Percentiles rank a stretch among this genome's conserved stretches.
phyloP scores from a whole-genome alignment of 768 basidiomycete genomes.

The Collybia nuda region DNA sequence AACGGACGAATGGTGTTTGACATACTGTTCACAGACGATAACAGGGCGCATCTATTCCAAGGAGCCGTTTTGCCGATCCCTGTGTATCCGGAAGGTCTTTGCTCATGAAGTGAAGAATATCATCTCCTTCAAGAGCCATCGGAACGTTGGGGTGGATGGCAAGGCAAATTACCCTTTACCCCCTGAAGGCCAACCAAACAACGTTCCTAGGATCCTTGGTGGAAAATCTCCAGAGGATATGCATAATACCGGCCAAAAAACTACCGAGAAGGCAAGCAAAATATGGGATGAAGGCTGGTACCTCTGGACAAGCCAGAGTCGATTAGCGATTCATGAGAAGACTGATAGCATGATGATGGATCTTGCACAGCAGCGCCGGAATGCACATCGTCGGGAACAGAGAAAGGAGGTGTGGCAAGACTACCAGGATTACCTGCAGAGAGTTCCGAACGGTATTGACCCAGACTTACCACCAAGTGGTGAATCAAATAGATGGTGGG shows the following conservation, averaged over 20 bases:
- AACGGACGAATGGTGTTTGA: conserved; percentile 65
- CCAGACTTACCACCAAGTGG: conserved; percentile 16
- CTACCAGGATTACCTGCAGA: conserved; percentile 45
- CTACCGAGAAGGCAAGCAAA: conserved; percentile 35
- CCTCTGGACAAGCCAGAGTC: conserved; percentile 61
- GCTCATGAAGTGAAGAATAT: conserved; percentile 63
- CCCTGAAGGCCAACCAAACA: conserved; percentile 57
- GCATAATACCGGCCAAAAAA: conserved; percentile 23
- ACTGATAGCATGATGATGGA: conserved; percentile 58
- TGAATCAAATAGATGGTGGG: conserved; percentile 33
- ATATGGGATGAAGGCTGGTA: conserved; percentile 80
- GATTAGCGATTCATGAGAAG: conserved; percentile 53
- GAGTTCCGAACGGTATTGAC: conserved; percentile 12
- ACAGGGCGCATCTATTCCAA: conserved; percentile 48
- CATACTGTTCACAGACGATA: conserved; percentile 59
- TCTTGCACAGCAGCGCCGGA: conserved; percentile 48
- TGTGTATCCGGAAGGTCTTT: conserved; percentile 67
- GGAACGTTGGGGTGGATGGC: conserved; percentile 39
- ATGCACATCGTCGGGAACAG: conserved; percentile 38
- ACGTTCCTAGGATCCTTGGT: conserved; percentile 45
- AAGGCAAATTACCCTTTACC: conserved; percentile 62
- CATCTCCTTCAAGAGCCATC: conserved; percentile 43
- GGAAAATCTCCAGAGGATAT: conserved; percentile 35
- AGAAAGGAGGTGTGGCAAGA: conserved; percentile 47
- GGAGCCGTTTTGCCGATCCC: conserved; percentile 54